Conservation (phyloP, 345 rosid genomes). For the Populus ilicifolia region DNA sequence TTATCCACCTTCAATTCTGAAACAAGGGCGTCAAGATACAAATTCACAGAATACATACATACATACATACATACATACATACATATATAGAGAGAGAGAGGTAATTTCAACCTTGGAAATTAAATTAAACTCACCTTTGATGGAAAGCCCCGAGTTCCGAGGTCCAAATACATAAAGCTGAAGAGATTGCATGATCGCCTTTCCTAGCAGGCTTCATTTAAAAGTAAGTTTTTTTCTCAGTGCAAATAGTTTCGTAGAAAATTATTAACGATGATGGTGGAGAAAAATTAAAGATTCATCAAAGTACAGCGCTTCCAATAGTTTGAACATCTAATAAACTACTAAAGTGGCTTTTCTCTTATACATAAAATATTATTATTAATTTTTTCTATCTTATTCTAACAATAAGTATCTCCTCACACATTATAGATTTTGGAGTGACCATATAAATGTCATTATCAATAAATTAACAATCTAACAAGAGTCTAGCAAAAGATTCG, state of each 20-base stretch:
- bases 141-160: constrained; percentile 20
- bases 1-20: constrained; percentile 46
- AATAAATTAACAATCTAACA: too few species aligned
- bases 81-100: not conserved
- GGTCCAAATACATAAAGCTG: constrained; percentile 45
- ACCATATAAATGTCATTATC: too few species aligned
- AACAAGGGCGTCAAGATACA: not conserved
- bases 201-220: constrained; percentile 33
- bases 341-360: too few species aligned
- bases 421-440: too few species aligned
- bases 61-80: too few species aligned
- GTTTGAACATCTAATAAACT: too few species aligned
- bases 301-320: too few species aligned
- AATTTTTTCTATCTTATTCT: too few species aligned
- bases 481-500: too few species aligned
- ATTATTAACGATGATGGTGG: not conserved
- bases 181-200: constrained; percentile 48
- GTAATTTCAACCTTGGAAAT: not conserved
- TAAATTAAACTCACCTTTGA: constrained; percentile 22
- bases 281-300: too few species aligned
- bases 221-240: not conserved
- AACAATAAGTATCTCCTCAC: too few species aligned
- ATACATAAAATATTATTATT: too few species aligned
- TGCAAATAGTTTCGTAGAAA: not conserved
- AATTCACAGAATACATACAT: not conserved